Base-by-base conservation (phyloP, 176 grass and related monocot genomes). In the Carex pumila region DNA sequence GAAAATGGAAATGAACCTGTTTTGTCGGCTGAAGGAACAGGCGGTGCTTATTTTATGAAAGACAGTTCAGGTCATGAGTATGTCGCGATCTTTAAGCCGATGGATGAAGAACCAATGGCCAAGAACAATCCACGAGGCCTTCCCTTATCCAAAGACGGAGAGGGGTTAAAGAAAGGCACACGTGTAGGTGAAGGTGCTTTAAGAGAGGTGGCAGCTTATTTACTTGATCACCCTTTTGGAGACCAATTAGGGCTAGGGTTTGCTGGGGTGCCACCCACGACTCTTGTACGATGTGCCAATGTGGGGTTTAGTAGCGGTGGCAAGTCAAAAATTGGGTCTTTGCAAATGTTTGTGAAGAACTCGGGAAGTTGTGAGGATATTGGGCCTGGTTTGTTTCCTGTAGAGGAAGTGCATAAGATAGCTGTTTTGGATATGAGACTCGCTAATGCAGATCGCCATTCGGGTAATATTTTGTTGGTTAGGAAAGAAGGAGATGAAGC, bases 51-150 rank as follows among this genome's bases (percentile, higher is more conserved):
- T 63, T 92, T 92, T 62, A 92, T 89, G 87, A 85, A 29, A 47
- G 90, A 89, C 74, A 30, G 6, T 6, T 69, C 77, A 5, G 81
- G 84, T 78, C 22, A 54, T 32, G 22, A 77, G 3, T 85, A 85
- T 49, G 81, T 92, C 13, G 77, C 85, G 7, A 81, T 92, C 52
- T 89, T 92, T 56, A 89, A 92, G 81, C 90, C 90, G 7, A 58
- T 79, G 59, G 87, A 92, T 59, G 90, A 92, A 52, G 90, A 92
- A 60, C 90, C 90, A n/a, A 89, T 85, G 87, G 90, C 87, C 0
- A 61, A 89, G 78, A 84, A 92, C 69, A 92, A 92, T 50, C 87
- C 85, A 79, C 77, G 87, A 7, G 87, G 82, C 60, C 85, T 89
- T 68, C 90, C 87, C 11, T 66, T 89, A 29, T 92, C 90, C 3